Conservation (phyloP, 352 stramenopile genomes). For the Phytophthora pistaciae region DNA sequence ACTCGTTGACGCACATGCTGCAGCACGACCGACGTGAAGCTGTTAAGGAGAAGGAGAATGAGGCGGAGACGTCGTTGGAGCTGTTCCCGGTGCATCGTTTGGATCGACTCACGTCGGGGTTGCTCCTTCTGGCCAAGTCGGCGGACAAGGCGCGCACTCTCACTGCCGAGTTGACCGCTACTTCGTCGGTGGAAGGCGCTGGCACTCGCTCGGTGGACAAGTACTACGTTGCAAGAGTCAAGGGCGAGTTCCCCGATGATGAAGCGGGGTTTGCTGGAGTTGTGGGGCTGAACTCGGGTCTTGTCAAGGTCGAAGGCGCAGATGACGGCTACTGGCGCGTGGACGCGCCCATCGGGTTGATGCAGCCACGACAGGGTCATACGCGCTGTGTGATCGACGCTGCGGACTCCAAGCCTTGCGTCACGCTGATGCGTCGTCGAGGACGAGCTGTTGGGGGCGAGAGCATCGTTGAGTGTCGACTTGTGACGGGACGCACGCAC, state of each 20-base stretch:
- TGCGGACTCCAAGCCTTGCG: slow-evolving; percentile 41
- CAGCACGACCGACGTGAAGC: slow-evolving; percentile 22
- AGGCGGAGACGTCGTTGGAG: slow-evolving; percentile 25
- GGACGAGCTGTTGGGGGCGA: slow-evolving; percentile 29
- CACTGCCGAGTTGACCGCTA: slow-evolving; percentile 46
- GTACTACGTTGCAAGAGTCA: slow-evolving; percentile 61
- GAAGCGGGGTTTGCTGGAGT: slow-evolving; percentile 18
- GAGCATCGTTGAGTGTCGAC: slow-evolving; percentile 91
- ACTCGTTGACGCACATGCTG: slow-evolving; percentile 85
- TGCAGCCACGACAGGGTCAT: slow-evolving; percentile 34
- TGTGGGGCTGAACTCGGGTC: slow-evolving; percentile 15
- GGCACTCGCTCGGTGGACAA: slow-evolving; percentile 51
- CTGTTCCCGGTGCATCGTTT: slow-evolving; percentile 93
- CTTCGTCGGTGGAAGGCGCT: slow-evolving; percentile 17
- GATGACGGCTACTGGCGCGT: slow-evolving; percentile 45
- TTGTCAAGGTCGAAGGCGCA: slow-evolving; percentile 23
- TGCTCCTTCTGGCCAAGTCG: slow-evolving; percentile 68
- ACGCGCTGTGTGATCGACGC: slow-evolving; percentile 32
- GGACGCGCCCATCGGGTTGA: slow-evolving; percentile 47
- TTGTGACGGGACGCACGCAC: slow-evolving; percentile 94
- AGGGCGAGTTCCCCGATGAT: slow-evolving; percentile 48
- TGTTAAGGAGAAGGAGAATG: slow-evolving; percentile 18
- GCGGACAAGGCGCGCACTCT: slow-evolving; percentile 50
- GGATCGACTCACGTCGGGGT: slow-evolving; percentile 93
- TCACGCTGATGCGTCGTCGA: slow-evolving; percentile 51